phyloP scores from a whole-genome alignment of 192 early-diverging fungal species.

The Linnemannia exigua region DNA sequence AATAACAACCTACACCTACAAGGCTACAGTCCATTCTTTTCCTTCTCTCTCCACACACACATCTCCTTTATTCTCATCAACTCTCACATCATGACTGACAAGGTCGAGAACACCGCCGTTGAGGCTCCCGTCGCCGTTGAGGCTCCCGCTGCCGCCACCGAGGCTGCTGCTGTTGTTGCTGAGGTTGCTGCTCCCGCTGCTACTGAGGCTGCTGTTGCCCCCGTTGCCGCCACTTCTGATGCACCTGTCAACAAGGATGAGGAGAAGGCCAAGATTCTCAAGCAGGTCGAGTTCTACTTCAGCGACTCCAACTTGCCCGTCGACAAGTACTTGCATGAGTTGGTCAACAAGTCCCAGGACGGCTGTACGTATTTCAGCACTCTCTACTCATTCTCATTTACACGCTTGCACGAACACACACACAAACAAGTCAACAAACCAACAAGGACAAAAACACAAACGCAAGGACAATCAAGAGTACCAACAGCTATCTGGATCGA shows the following conservation, averaged over 20 bases:
- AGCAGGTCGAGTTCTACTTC: slow-evolving; percentile 78
- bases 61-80: not conserved
- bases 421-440: not conserved
- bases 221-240: not conserved
- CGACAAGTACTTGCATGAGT: slow-evolving; percentile 67
- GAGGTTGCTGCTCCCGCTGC: slow-evolving; percentile 7
- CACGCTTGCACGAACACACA: not conserved
- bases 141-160: slow-evolving; percentile 7
- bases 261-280: slow-evolving; percentile 64
- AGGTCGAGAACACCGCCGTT: not conserved
- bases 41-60: not conserved
- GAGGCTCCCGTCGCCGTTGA: slow-evolving; percentile 1
- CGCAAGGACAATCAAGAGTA: too few species aligned
- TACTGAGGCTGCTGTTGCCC: not conserved
- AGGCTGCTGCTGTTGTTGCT: slow-evolving; percentile 14
- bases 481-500: too few species aligned
- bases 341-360: slow-evolving; percentile 52
- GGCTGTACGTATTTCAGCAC: slow-evolving; percentile 63
- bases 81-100: slow-evolving; percentile 17
- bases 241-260: slow-evolving; percentile 20
- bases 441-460: not conserved
- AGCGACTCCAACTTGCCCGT: slow-evolving; percentile 69
- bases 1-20: not conserved
- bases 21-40: not conserved
- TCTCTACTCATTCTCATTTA: not conserved